phyloP scores from a whole-genome alignment of 495 filamentous ascomycete species.

The Hyaloscypha bicolor region DNA sequence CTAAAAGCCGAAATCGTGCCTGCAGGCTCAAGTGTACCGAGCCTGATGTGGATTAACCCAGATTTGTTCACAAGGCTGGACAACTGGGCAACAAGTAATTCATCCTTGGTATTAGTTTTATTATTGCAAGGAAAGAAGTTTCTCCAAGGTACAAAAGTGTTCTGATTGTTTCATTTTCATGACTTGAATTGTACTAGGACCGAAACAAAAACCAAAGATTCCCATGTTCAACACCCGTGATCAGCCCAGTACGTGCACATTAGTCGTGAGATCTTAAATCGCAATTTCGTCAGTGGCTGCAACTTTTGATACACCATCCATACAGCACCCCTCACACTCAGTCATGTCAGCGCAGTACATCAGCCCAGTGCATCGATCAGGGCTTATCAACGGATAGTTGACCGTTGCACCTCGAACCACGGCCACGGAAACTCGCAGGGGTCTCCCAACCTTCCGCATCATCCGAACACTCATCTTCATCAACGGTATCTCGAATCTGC shows the following conservation, averaged over 20 bases:
- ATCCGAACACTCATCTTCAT: background rate
- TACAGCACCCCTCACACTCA: background rate
- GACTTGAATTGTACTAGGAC: background rate
- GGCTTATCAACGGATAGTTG: background rate
- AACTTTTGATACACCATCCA: background rate
- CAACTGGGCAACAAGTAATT: background rate
- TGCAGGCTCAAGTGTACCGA: conserved; percentile 1
- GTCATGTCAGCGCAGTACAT: background rate
- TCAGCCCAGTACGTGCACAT: background rate
- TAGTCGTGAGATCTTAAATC: background rate
- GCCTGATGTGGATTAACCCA: conserved; percentile 5
- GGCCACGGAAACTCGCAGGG: background rate
- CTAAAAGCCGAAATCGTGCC: conserved; percentile 7
- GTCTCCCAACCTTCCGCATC: background rate
- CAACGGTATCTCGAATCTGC: background rate
- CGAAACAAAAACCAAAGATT: background rate
- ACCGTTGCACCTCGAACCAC: conserved; percentile 3
- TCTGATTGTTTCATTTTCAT: background rate
- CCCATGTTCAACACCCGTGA: background rate
- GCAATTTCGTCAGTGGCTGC: background rate
- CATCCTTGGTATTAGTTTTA: background rate
- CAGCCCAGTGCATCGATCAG: conserved; percentile 1
- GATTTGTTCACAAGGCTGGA: background rate
- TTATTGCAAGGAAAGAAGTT: background rate
- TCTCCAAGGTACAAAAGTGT: background rate